Conservation (phyloP, 768 basidiomycete genomes). For the Collybia sordida region DNA sequence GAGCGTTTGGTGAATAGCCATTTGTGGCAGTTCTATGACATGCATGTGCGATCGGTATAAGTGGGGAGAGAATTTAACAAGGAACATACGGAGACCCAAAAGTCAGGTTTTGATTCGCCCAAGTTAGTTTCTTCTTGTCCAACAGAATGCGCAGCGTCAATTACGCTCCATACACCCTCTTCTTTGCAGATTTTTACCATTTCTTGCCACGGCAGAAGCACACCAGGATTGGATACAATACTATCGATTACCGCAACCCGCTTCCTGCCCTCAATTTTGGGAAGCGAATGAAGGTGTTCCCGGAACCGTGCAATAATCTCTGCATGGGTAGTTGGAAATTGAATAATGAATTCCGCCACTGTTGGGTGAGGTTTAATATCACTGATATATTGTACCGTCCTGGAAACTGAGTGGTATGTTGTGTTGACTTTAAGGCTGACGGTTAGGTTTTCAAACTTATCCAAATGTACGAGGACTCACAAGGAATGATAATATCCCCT, state of each 20-base stretch:
- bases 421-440: slow-evolving; percentile 9
- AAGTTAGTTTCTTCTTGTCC: slow-evolving; percentile 76
- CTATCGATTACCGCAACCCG: slow-evolving; percentile 70
- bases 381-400: slow-evolving; percentile 50
- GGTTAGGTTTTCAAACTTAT: not conserved
- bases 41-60: not conserved
- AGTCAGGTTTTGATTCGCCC: slow-evolving; percentile 59
- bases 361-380: slow-evolving; percentile 58
- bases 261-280: slow-evolving; percentile 27
- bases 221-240: slow-evolving; percentile 65
- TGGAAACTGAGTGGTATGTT: slow-evolving; percentile 49
- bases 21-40: slow-evolving; percentile 74
- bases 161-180: slow-evolving; percentile 61
- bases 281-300: slow-evolving; percentile 16
- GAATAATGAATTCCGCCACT: slow-evolving; percentile 45
- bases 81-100: slow-evolving; percentile 69
- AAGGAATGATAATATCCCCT: slow-evolving; percentile 59
- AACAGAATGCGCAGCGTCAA: slow-evolving; percentile 83
- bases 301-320: slow-evolving; percentile 35
- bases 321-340: slow-evolving; percentile 56
- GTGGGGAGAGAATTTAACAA: not conserved
- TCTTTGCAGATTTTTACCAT: slow-evolving; percentile 65
- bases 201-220: slow-evolving; percentile 74
- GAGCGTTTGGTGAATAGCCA: slow-evolving; percentile 77
- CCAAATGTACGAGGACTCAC: slow-evolving; percentile 25